Conservation (phyloP, 805 yeast species). For the Teunomyces cretensis region DNA sequence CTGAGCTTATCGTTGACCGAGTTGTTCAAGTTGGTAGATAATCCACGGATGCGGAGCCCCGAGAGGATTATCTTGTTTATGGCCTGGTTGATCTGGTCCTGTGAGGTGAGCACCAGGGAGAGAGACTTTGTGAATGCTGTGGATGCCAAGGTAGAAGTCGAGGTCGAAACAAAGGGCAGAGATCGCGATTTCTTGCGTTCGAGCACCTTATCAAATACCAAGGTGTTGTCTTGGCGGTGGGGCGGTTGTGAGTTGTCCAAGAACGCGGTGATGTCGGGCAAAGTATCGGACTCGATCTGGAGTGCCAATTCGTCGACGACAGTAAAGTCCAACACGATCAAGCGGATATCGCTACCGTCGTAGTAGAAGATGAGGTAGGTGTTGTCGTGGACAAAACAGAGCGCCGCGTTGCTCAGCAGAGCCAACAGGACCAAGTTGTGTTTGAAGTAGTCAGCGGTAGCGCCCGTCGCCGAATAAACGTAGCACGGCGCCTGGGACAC, state of each 20-base stretch:
- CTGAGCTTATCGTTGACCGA: constrained; percentile 33
- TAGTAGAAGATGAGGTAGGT: constrained; percentile 25
- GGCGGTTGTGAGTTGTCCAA: not conserved
- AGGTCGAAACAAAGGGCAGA: constrained; percentile 5
- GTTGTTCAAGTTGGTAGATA: constrained; percentile 21
- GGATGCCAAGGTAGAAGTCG: constrained; percentile 12
- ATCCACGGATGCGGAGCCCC: constrained; percentile 42
- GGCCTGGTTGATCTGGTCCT: constrained; percentile 33
- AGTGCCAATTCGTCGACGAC: constrained; percentile 1
- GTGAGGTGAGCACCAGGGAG: constrained; percentile 10
- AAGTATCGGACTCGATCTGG: not conserved
- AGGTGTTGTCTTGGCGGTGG: constrained; percentile 9
- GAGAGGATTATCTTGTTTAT: constrained; percentile 37
- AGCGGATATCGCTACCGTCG: constrained; percentile 13
- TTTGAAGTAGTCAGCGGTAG: constrained; percentile 21
- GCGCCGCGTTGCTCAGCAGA: not conserved
- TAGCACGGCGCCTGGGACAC: constrained; percentile 16
- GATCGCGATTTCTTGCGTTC: constrained; percentile 20
- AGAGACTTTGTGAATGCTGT: not conserved
- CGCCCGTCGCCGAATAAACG: constrained; percentile 20
- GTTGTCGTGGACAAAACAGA: constrained; percentile 9
- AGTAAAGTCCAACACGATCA: constrained; percentile 20
- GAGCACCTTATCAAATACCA: constrained; percentile 37
- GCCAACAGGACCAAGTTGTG: constrained; percentile 11
- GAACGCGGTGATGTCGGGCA: not conserved